Evolutionary conservation across 1,139 yeast species (phyloP).

Genomic region (Dujonia santamariae): DNA sequence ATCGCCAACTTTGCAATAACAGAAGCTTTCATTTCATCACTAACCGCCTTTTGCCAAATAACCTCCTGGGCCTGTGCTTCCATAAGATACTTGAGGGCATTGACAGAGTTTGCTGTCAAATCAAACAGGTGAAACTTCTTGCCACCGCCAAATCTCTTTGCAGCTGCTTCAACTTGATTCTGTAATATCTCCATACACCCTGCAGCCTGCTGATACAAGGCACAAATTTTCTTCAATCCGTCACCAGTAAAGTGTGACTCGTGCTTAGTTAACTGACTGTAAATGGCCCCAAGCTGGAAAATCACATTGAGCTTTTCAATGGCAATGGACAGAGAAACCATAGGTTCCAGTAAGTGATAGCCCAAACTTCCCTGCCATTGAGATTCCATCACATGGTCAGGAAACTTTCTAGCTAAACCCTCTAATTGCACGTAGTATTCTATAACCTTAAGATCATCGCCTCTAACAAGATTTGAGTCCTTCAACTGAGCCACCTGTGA

Average conservation of each 20-base stretch:
- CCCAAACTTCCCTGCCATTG: conserved; percentile 74
- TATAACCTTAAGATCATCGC: conserved; percentile 18
- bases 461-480: conserved; percentile 12
- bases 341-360: conserved; percentile 41
- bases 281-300: conserved; percentile 67
- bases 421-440: conserved; percentile 32
- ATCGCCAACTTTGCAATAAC: conserved; percentile 61
- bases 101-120: conserved; percentile 24
- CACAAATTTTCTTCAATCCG: conserved; percentile 62
- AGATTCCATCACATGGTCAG: conserved; percentile 47
- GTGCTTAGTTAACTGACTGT: conserved; percentile 52
- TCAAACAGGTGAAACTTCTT: conserved; percentile 19
- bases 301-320: conserved; percentile 63
- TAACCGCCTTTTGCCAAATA: conserved; percentile 73
- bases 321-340: conserved; percentile 40
- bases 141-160: no score
- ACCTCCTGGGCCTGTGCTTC: conserved; percentile 87
- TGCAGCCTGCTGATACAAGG: conserved; percentile 66
- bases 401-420: conserved; percentile 35
- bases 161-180: conserved; percentile 5
- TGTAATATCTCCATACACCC: conserved; percentile 46
- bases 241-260: conserved; percentile 46
- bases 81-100: conserved; percentile 41
- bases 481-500: conserved; percentile 19
- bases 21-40: conserved; percentile 51